These are phyloP conservation scores for Cyclotella choctawhatcheeana DNA, from an alignment of 108 stramenopile genomes.

Conservation along the genomic window DNA sequence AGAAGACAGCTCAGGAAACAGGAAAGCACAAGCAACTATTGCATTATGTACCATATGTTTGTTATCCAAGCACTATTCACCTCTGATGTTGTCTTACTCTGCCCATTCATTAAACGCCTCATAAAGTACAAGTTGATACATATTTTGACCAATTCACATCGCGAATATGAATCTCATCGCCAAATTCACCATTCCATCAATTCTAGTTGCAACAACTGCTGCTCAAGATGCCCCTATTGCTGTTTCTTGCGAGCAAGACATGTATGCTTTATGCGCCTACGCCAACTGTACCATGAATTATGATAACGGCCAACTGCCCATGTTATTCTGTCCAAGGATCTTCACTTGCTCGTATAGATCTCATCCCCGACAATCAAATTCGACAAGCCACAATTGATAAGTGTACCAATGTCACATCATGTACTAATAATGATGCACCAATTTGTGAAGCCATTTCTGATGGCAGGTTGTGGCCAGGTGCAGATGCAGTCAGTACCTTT, in stretches of 20 bases:
- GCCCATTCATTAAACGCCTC: no score
- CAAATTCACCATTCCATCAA: neutral
- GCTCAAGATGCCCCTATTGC: conserved; percentile 1
- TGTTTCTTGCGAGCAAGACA: neutral
- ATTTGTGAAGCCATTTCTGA: conserved; percentile 11
- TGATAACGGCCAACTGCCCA: conserved; percentile 3
- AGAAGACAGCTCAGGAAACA: no score
- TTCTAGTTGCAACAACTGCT: neutral
- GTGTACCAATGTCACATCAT: neutral
- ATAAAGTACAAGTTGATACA: no score
- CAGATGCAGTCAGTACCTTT: conserved; percentile 1
- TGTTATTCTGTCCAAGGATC: neutral
- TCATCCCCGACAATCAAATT: neutral
- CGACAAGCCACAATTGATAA: neutral
- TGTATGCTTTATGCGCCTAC: conserved; percentile 16
- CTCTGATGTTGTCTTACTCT: no score
- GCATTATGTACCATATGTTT: no score
- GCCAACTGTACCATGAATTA: conserved; percentile 17
- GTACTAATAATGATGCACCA: conserved; percentile 2
- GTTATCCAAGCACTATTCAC: no score
- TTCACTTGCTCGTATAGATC: neutral
- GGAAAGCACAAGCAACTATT: no score
- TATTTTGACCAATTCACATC: no score
- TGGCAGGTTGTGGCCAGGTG: conserved; percentile 2
- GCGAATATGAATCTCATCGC: neutral